These are phyloP conservation scores for Acrocalymma vagum DNA, from an alignment of 2,329 filamentous ascomycete genomes.

Conservation along the genomic window DNA sequence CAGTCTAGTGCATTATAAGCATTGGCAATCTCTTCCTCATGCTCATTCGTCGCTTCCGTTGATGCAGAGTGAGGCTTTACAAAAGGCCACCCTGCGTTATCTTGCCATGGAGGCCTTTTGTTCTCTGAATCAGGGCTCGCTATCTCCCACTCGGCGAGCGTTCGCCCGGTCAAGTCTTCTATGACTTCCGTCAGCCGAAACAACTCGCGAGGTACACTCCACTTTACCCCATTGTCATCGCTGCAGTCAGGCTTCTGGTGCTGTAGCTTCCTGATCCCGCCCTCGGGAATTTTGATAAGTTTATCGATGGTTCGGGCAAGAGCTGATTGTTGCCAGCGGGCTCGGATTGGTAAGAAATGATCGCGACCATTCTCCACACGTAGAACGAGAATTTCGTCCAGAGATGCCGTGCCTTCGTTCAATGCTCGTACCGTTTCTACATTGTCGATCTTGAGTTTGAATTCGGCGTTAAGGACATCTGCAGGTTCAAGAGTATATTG, in stretches of 20 bases:
- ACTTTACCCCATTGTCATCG: slow-evolving; percentile 68
- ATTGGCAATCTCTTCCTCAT: slow-evolving; percentile 54
- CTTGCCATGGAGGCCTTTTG: slow-evolving; percentile 61
- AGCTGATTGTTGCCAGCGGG: slow-evolving; percentile 79
- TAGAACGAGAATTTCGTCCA: slow-evolving; percentile 90
- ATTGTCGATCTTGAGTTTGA: slow-evolving; percentile 73
- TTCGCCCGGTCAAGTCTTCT: slow-evolving; percentile 65
- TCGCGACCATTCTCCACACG: slow-evolving; percentile 85
- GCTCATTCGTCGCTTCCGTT: slow-evolving; percentile 55
- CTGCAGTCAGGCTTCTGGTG: slow-evolving; percentile 55
- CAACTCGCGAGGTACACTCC: slow-evolving; percentile 86
- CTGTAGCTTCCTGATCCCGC: slow-evolving; percentile 76
- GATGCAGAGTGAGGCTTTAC: slow-evolving; percentile 34
- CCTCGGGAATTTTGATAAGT: slow-evolving; percentile 83
- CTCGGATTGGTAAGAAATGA: slow-evolving; percentile 86
- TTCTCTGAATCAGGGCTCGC: slow-evolving; percentile 49
- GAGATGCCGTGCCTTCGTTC: slow-evolving; percentile 70
- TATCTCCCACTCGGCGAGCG: slow-evolving; percentile 71
- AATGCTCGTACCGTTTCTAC: slow-evolving; percentile 71
- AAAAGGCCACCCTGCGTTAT: slow-evolving; percentile 68
- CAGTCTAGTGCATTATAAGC: slow-evolving; percentile 75
- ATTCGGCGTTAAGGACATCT: slow-evolving; percentile 75
- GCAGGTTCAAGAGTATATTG: slow-evolving; percentile 81
- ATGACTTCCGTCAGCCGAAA: slow-evolving; percentile 88
- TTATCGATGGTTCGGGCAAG: slow-evolving; percentile 90